Conservation (phyloP, 352 stramenopile genomes). For the Globisporangium barbulae region DNA sequence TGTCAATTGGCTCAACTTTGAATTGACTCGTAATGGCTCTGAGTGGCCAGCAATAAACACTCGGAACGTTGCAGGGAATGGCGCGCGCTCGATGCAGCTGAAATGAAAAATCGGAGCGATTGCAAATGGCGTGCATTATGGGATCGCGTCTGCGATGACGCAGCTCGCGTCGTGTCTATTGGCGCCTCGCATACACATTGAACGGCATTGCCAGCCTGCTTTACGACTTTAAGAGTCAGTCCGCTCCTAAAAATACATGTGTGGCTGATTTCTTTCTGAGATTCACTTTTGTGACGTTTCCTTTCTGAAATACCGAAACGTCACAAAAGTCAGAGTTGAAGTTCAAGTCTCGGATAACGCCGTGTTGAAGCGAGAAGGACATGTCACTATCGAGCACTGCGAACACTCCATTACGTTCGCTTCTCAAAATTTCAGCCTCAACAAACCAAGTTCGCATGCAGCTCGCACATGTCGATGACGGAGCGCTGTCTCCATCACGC, state of each 20-base stretch:
- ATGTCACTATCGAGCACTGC: not conserved
- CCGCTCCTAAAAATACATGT: not conserved
- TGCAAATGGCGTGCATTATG: too few relatives aligned
- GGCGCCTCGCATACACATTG: too few relatives aligned
- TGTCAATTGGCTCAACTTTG: not conserved
- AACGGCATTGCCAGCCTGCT: too few relatives aligned
- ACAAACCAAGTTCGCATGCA: not conserved
- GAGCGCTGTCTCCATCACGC: too few relatives aligned
- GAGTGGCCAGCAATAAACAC: too few relatives aligned
- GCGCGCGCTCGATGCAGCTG: too few relatives aligned
- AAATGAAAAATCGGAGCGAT: too few relatives aligned
- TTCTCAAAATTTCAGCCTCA: not conserved
- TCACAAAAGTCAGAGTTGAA: slow-evolving; percentile 3
- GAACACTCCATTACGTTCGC: not conserved
- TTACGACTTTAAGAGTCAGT: too few relatives aligned
- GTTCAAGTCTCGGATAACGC: not conserved
- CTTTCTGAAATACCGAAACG: not conserved
- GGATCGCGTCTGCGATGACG: too few relatives aligned
- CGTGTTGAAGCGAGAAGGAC: not conserved
- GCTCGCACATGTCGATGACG: too few relatives aligned
- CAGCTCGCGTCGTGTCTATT: too few relatives aligned
- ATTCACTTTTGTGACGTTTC: not conserved
- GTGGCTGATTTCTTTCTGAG: not conserved
- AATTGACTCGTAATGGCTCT: not conserved
- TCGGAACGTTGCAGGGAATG: too few relatives aligned